Evolutionary conservation across 2,329 filamentous ascomycete species (phyloP).

Genomic region (Hypoxylon rubiginosum): DNA sequence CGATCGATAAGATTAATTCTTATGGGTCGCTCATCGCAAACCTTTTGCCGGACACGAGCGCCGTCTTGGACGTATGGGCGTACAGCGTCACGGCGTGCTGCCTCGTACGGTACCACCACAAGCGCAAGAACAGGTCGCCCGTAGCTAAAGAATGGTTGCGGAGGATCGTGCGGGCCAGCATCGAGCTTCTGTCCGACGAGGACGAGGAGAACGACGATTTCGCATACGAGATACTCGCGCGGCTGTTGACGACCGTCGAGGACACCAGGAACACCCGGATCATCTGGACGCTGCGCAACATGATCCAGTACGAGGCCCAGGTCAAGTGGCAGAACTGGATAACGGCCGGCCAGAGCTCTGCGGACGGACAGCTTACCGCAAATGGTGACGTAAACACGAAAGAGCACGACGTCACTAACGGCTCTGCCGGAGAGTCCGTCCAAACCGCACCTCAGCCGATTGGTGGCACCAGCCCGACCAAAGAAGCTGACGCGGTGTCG

Average conservation of each 20-base stretch:
- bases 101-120: slow-evolving; percentile 48
- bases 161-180: slow-evolving; percentile 42
- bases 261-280: slow-evolving; percentile 44
- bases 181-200: slow-evolving; percentile 50
- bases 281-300: slow-evolving; percentile 46
- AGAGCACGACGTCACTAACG: no score
- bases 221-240: slow-evolving; percentile 46
- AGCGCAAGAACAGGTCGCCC: slow-evolving; percentile 38
- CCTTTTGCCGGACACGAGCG: slow-evolving; percentile 44
- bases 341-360: no score
- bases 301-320: slow-evolving; percentile 39
- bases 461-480: no score
- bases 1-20: slow-evolving; percentile 40
- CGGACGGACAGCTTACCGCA: no score
- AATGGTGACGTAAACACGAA: no score
- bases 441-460: neutral
- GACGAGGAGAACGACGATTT: slow-evolving; percentile 49
- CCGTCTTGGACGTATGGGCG: slow-evolving; percentile 38
- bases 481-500: neutral
- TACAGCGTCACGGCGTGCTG: slow-evolving; percentile 44
- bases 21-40: slow-evolving; percentile 42
- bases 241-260: slow-evolving; percentile 42
- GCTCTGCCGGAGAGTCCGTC: neutral
- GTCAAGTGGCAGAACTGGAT: slow-evolving; percentile 47
- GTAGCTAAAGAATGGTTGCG: slow-evolving; percentile 40